Evolutionary conservation across 73 alveolate genomes (phyloP), one percentile per base, ranked within the genome.

Genomic region (Stentor roeselii): DNA sequence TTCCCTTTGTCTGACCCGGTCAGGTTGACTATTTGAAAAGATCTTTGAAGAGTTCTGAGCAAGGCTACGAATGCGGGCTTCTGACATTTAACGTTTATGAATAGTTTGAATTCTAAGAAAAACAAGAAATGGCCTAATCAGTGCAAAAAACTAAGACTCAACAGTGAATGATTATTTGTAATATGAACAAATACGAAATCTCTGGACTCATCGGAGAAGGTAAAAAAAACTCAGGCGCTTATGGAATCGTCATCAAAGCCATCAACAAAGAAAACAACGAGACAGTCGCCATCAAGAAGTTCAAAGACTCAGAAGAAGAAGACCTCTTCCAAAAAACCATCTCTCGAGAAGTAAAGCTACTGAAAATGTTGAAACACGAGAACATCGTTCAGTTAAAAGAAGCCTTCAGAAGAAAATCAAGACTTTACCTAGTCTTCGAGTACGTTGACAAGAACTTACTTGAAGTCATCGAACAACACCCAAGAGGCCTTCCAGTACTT

Each of bases 401-500:
- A 86, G 84, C 94, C 3, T 92, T 92, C 76, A 83, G 39, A 39
- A 90, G 75, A 21, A 83, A 75, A 75, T 89, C 91, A 37, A 84
- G 89, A 76, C 83, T 90, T 2, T 93, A 78, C 85, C 82, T 93
- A 59, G 95, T 90, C 11, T 88, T 88, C 86, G 98, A 90, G 39
- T 93, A 90, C 75, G 60, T 84, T 3, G 98, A 93, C 60, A 93
- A 93, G 89, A 93, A 93, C 59, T 78, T 93, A n/a, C 82, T 93
- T 42, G 95, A 93, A 82, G 42, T 93, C 36, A 85, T 93, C 27
- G 96, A 93, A 83, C 96, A 93, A 75, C 76, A 76, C 39, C 96
- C 88, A 50, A 91, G 84, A 92, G 99, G 95, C 40, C 86, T 91
- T n/a, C n/a, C n/a, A n/a, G n/a, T n/a, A n/a, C n/a, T n/a, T n/a